Conservation (phyloP, 345 rosid genomes). For the sweet orange (Citrus sinensis) region DVS_A1.0 CM039169.1:27682001-27682500, state of each 20-base stretch:
- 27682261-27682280: slow-evolving; percentile 43
- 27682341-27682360: slow-evolving; percentile 82
- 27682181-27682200: background rate
- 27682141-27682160: background rate
- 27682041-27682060: background rate
- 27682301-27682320: slow-evolving; percentile 92
- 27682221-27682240: background rate
- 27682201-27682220: background rate
- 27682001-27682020: background rate
- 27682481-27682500: background rate
- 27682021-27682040: background rate
- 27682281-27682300: slow-evolving; percentile 87
- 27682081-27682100: background rate
- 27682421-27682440: background rate
- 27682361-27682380: slow-evolving; percentile 78
- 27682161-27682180: background rate
- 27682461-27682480: background rate
- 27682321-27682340: slow-evolving; percentile 89
- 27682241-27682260: slow-evolving; percentile 8
- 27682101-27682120: background rate
- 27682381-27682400: slow-evolving; percentile 92
- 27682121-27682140: background rate
- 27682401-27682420: slow-evolving; percentile 57
- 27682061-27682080: background rate
- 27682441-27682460: background rate